These are phyloP conservation scores for Peterozyma xylosa DNA, from an alignment of 805 yeast genomes.

Conservation along the genomic window DNA sequence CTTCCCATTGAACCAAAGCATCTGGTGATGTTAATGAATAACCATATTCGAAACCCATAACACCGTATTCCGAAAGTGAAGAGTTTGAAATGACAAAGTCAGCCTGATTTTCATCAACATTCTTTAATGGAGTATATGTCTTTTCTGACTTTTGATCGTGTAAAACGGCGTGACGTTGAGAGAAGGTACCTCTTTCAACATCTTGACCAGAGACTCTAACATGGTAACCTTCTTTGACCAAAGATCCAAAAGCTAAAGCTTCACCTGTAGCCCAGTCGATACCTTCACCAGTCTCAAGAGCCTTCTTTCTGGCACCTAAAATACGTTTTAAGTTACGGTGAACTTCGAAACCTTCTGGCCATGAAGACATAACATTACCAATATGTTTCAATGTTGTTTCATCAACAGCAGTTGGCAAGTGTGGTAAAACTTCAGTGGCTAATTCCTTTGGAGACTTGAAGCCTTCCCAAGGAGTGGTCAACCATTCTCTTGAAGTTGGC, in stretches of 20 bases:
- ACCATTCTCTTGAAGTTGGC: slow-evolving; percentile 94
- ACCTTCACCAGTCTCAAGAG: slow-evolving; percentile 83
- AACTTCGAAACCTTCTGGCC: slow-evolving; percentile 82
- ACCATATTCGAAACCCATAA: slow-evolving; percentile 98
- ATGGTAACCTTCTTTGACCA: slow-evolving; percentile 88
- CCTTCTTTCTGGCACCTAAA: slow-evolving; percentile 76
- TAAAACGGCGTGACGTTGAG: slow-evolving; percentile 97
- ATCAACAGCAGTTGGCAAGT: slow-evolving; percentile 88
- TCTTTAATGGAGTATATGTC: slow-evolving; percentile 79
- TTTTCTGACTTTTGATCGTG: slow-evolving; percentile 90
- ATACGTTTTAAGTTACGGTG: slow-evolving; percentile 97
- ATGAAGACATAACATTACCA: slow-evolving; percentile 71
- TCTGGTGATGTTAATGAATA: slow-evolving; percentile 97
- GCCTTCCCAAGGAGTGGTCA: slow-evolving; percentile 98
- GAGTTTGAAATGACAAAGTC: slow-evolving; percentile 88
- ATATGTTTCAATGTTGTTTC: slow-evolving; percentile 65
- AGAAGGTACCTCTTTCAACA: slow-evolving; percentile 99
- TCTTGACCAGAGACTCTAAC: slow-evolving; percentile 98
- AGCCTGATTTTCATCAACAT: slow-evolving; percentile 74
- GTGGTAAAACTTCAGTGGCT: slow-evolving; percentile 92
- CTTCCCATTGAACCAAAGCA: slow-evolving; percentile 97
- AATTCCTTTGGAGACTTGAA: slow-evolving; percentile 96
- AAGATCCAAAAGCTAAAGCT: slow-evolving; percentile 94
- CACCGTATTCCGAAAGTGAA: slow-evolving; percentile 97
- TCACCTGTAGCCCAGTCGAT: slow-evolving; percentile 99